Base-by-base conservation (phyloP, 805 yeast species). In the Kuraishia molischiana region DNA sequence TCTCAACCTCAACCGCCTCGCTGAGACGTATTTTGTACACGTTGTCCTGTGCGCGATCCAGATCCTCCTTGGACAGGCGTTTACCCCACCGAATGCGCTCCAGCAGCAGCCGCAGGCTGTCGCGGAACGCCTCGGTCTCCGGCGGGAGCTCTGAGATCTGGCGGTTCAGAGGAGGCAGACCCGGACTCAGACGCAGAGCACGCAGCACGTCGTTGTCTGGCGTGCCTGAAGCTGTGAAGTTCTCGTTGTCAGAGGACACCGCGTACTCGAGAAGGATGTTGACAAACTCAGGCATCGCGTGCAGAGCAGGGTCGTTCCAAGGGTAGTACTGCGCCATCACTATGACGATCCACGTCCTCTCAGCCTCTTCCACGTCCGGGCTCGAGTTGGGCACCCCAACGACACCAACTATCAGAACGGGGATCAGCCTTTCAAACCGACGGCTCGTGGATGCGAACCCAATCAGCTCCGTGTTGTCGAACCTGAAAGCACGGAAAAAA, bases 261-360 rank as follows among this genome's bases (percentile, higher is more conserved):
- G 40, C 41, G 14, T 38, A 41, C 18, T 39, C 42, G n/a, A 33
- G 29, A 5, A 52, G 35, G 19, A 48, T 35, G 18, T 45, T 48
- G 37, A 52, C 48, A 31, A 52, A 50, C 22, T 46, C 26, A 11
- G 56, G 50, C 53, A 76, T 55, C 34, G 75, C 58, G 24, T 59
- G 62, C 39, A 75, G 70, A 10, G 74, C 56, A 1, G 67, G 59
- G 35, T 53, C 56, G 10, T 38, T 37, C 1, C 46, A 34, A 3
- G 71, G 64, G 44, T 72, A 76, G 11, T 68, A 55, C 30, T 77
- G 78, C 1, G 81, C 81, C 58, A 74, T 65, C 5, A 76, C 79
- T 36, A 73, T 72, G 19, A 77, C 72, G n/a, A 75, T 66, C 83
- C 82, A 76, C 1, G 77, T 68, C 21, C 74, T 56, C 29, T 62